A percentile compares a stretch with the other conserved stretches of the same genome.
These are phyloP conservation scores for Fragaria iinumae DNA, from an alignment of 306 rosid species.

Conservation along the genomic window DNA sequence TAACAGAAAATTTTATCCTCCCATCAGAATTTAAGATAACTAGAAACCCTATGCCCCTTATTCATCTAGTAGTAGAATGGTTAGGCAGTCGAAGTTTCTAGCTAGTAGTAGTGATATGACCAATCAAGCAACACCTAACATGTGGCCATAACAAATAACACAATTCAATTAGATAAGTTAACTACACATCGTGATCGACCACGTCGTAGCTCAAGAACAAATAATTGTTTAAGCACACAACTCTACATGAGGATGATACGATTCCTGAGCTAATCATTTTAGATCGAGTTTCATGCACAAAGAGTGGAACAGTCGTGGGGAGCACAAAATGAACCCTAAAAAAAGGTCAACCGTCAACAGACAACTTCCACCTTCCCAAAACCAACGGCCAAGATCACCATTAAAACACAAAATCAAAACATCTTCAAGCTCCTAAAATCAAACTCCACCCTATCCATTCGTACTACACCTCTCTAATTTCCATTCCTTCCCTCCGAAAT, in stretches of 20 bases:
- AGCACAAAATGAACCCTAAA: slow-evolving; percentile 22
- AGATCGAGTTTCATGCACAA: neutral
- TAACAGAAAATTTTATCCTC: too few species aligned
- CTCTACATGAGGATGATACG: neutral
- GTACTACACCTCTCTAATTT: neutral
- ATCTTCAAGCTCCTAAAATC: neutral
- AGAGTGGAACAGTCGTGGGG: slow-evolving; percentile 28
- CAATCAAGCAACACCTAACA: neutral
- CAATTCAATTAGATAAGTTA: neutral
- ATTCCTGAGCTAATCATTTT: neutral
- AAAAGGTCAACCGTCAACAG: slow-evolving; percentile 25
- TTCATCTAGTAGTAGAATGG: neutral
- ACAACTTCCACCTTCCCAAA: slow-evolving; percentile 16
- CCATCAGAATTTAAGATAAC: too few species aligned
- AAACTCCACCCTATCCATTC: slow-evolving; percentile 5
- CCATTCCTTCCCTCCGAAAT: slow-evolving; percentile 13
- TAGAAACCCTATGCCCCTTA: neutral
- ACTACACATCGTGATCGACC: neutral
- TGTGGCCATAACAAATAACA: neutral
- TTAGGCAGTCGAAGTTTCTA: neutral
- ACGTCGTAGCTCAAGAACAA: neutral
- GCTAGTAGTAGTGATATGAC: neutral
- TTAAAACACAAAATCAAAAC: neutral
- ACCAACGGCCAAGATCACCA: slow-evolving; percentile 10
- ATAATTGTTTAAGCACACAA: neutral